Percentiles rank a stretch among this genome's conserved stretches.
Conservation (phyloP, 805 yeast species). For the Wickerhamiella sergipiensis region DNA sequence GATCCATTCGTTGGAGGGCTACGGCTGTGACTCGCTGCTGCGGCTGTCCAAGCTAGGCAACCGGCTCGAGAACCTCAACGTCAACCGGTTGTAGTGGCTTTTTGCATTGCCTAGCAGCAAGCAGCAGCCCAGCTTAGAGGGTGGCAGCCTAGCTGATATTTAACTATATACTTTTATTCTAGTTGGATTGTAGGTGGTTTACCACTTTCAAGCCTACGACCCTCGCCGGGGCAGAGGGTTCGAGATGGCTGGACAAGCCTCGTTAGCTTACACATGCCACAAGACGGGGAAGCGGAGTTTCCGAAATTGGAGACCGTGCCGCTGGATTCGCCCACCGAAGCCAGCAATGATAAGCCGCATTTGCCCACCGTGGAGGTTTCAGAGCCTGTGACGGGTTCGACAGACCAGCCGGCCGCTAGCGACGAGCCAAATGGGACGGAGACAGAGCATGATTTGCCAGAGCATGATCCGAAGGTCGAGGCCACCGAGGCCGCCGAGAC, state of each 20-base stretch:
- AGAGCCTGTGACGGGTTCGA: too few relatives aligned
- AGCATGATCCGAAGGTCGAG: too few relatives aligned
- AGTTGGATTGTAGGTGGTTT: background rate
- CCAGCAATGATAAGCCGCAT: background rate
- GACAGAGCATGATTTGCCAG: too few relatives aligned
- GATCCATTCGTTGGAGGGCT: slow-evolving; percentile 75
- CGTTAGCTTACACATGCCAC: background rate
- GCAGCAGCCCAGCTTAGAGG: background rate
- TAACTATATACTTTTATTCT: too few relatives aligned
- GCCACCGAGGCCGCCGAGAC: too few relatives aligned
- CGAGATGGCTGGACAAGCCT: background rate
- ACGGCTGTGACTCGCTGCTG: slow-evolving; percentile 80
- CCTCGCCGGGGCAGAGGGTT: background rate
- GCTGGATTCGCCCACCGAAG: background rate
- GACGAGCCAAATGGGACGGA: too few relatives aligned
- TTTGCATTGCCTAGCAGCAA: background rate
- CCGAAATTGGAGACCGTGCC: background rate
- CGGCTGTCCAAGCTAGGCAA: slow-evolving; percentile 67
- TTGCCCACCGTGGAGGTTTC: background rate
- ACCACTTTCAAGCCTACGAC: too few relatives aligned
- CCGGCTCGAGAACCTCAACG: slow-evolving; percentile 36
- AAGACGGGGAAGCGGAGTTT: background rate
- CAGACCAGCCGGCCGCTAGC: too few relatives aligned
- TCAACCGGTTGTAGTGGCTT: background rate
- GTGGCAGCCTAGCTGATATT: too few relatives aligned